Evolutionary conservation across 805 yeast species (phyloP), one percentile per base, ranked within the genome.

Genomic region (Saccharomycopsis synnaedendra): DNA sequence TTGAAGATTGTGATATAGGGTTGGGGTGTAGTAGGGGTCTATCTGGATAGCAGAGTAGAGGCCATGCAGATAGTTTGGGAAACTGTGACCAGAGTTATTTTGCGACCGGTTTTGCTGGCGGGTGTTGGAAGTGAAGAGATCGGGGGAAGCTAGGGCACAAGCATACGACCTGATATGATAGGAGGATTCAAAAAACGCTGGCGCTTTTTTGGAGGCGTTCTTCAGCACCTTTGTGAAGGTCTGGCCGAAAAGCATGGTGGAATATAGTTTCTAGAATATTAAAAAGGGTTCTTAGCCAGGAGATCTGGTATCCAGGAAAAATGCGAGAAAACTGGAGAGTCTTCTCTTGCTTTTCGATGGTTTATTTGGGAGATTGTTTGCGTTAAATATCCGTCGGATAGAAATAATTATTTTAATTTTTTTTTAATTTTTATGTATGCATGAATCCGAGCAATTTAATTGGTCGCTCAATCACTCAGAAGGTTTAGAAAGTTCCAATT

Each of bases 91-190:
- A 33, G 40, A 32, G 11, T 19, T 45, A 29, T 30, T 41, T 32
- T 47, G 49, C 32, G 31, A 44, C 30, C 29, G 37, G 5, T 42
- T 11, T 9, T 31, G 19, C n/a, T 41, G 35, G 28, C 46, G 40
- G 9, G 53, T 50, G 36, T 52, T 52, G 5, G 53, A 45, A 32
- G 51, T 52, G 45, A 52, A 52, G 10, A 47, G 34, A 10, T 52
- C 55, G 7, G 54, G 53, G 39, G 44, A 28, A 8, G 41, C 47
- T 10, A 47, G 49, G 5, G 48, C 40, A 43, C 50, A 53, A 19
- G 53, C 50, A 48, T 52, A 52, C 46, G 49, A 49, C 37, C 49
- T 39, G 11, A 52, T 40, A 45, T 52, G 55, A 29, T 50, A 52
- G 1, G 55, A 43, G 11, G 51, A 47, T 31, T 52, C 55, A 43